phyloP scores from a whole-genome alignment of 2,329 filamentous ascomycete genomes.

The Trichoderma atroviride region DNA sequence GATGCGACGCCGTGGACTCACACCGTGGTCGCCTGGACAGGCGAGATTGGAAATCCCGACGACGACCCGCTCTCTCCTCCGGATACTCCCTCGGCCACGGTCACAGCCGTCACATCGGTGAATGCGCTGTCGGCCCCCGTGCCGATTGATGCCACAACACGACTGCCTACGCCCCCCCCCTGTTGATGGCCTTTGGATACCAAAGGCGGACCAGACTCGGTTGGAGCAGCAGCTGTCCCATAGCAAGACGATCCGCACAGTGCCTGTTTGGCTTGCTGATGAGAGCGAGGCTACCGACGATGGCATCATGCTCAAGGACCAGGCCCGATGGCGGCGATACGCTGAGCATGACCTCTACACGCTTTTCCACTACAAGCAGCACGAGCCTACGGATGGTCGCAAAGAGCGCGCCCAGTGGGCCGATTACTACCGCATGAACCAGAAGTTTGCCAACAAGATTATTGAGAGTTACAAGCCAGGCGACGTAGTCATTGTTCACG shows the following conservation, averaged over 20 bases:
- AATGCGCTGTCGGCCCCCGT: constrained; percentile 81
- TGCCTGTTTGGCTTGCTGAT: constrained; percentile 88
- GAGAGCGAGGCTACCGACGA: constrained; percentile 67
- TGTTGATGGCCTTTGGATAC: constrained; percentile 70
- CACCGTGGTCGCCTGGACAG: constrained; percentile 92
- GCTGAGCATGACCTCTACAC: constrained; percentile 91
- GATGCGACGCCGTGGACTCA: constrained; percentile 84
- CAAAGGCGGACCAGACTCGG: constrained; percentile 67
- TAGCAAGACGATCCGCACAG: constrained; percentile 74
- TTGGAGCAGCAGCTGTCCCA: constrained; percentile 75
- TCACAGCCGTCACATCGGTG: constrained; percentile 57
- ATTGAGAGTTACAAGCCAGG: constrained; percentile 88
- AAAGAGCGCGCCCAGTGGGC: constrained; percentile 83
- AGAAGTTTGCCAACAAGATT: constrained; percentile 87
- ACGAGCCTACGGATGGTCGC: constrained; percentile 83
- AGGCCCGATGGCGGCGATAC: constrained; percentile 84
- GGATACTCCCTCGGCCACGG: constrained; percentile 47
- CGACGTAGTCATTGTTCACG: constrained; percentile 89
- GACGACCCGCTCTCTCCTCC: constrained; percentile 50
- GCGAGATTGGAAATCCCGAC: constrained; percentile 68
- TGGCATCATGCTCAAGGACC: constrained; percentile 76
- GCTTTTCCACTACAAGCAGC: constrained; percentile 93
- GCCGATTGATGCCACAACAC: constrained; percentile 65
- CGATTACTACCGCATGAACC: constrained; percentile 92
- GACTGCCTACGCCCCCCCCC: constrained; percentile 60